Evolutionary conservation across 2,329 filamentous ascomycete genomes (phyloP).

Genomic region (Hawksworthiomyces lignivorus): DNA sequence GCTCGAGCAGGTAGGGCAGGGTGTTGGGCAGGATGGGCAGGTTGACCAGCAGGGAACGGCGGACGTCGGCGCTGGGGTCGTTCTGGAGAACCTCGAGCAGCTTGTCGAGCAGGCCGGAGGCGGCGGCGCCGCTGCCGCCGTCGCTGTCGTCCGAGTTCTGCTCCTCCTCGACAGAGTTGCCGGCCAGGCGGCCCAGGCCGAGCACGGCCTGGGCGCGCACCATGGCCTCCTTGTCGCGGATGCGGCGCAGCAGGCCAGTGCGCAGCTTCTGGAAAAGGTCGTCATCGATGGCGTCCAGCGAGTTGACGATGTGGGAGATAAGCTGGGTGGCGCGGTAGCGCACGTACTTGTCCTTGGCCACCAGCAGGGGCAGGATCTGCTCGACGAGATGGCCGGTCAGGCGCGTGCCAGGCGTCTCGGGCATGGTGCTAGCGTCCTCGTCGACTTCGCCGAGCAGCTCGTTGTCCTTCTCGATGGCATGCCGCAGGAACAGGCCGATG

Average conservation of each 20-base stretch:
- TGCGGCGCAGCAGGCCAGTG: constrained; percentile 70
- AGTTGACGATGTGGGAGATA: constrained; percentile 86
- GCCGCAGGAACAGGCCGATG: constrained; percentile 74
- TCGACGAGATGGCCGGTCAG: constrained; percentile 69
- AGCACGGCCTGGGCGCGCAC: constrained; percentile 88
- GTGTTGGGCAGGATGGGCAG: constrained; percentile 79
- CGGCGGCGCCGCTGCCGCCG: constrained; percentile 52
- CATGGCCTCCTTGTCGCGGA: constrained; percentile 89
- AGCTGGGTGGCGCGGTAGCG: constrained; percentile 86
- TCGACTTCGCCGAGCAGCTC: constrained; percentile 59
- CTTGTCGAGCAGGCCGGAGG: constrained; percentile 68
- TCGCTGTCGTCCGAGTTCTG: constrained; percentile 64
- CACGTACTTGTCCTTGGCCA: constrained; percentile 85
- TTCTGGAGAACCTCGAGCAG: constrained; percentile 85
- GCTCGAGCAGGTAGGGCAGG: constrained; percentile 79
- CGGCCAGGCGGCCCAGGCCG: constrained; percentile 77
- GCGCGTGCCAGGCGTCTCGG: constrained; percentile 76
- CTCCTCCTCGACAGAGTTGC: constrained; percentile 65
- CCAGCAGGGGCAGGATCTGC: constrained; percentile 65
- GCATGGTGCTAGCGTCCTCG: constrained; percentile 61
- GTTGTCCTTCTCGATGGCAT: constrained; percentile 63
- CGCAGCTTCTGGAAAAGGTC: constrained; percentile 79
- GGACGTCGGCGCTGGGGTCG: constrained; percentile 88
- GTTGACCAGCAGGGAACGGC: constrained; percentile 80
- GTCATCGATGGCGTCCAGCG: constrained; percentile 84